phyloP scores from a whole-genome alignment of 352 stramenopile species.

The Phytopythium helicoides region DNA sequence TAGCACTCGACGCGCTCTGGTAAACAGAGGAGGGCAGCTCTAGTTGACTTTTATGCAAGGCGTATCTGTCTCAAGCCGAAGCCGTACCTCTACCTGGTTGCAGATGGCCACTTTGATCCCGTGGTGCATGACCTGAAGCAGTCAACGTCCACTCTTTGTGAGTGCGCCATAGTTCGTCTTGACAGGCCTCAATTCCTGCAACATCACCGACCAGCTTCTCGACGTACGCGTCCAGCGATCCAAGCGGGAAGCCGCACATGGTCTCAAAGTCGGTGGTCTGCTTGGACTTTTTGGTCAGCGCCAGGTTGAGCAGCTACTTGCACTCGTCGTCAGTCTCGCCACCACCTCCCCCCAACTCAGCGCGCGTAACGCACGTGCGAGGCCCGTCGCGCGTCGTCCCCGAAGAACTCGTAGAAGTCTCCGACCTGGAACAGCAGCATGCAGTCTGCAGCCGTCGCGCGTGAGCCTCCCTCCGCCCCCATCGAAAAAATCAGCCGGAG shows the following conservation, averaged over 20 bases:
- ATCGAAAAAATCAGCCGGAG: no score
- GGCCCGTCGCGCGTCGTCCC: constrained; percentile 62
- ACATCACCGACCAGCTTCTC: constrained; percentile 79
- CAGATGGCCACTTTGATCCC: constrained; percentile 83
- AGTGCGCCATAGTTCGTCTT: no score
- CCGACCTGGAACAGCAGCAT: constrained; percentile 84
- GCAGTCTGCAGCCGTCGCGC: no score
- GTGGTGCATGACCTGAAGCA: constrained; percentile 78
- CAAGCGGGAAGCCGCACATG: constrained; percentile 78
- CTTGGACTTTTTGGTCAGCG: constrained; percentile 67
- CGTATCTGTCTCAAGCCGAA: no score
- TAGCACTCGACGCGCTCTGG: constrained; percentile 47
- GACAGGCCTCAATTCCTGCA: no score
- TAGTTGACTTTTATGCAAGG: no score
- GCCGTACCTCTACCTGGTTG: constrained; percentile 69
- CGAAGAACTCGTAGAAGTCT: constrained; percentile 86
- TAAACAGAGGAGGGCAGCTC: neutral
- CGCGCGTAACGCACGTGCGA: constrained; percentile 41
- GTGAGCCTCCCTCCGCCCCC: no score
- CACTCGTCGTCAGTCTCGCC: no score
- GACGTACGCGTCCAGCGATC: constrained; percentile 74
- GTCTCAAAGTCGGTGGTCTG: constrained; percentile 48
- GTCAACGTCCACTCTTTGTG: no score
- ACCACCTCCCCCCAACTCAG: neutral
- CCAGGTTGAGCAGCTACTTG: constrained; percentile 73